These are phyloP conservation scores for Pogostemon cablin DNA, from an alignment of 257 asterid species.

Conservation along the genomic window DNA sequence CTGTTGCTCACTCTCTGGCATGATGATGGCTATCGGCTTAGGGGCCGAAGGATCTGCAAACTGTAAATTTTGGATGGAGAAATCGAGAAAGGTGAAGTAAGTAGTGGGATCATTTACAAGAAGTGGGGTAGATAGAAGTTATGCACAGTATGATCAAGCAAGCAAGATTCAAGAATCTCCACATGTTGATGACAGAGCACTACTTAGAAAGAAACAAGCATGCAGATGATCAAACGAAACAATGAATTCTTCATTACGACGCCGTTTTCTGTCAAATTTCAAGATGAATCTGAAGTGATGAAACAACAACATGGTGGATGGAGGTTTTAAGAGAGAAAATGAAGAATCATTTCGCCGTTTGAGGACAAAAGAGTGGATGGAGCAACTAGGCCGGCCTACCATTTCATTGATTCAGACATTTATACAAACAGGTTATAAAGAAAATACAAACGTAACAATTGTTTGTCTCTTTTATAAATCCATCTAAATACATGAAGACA, in stretches of 20 bases:
- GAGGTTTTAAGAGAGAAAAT: slow-evolving; percentile 17
- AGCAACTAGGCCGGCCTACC: slow-evolving; percentile 42
- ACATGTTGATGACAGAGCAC: slow-evolving; percentile 22
- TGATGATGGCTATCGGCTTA: slow-evolving; percentile 60
- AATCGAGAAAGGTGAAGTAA: slow-evolving; percentile 54
- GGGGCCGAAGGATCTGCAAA: slow-evolving; percentile 45
- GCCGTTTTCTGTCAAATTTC: slow-evolving; percentile 27
- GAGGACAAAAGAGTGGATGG: slow-evolving; percentile 39
- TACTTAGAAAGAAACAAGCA: slow-evolving; percentile 24
- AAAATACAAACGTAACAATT: slow-evolving; percentile 25
- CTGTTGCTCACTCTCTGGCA: slow-evolving; percentile 62
- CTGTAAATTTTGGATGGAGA: slow-evolving; percentile 72
- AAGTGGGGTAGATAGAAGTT: slow-evolving; percentile 50
- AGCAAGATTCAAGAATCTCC: slow-evolving; percentile 47
- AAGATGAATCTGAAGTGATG: slow-evolving; percentile 12
- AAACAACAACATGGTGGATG: not conserved
- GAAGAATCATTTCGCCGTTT: slow-evolving; percentile 34
- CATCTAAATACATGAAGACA: slow-evolving; percentile 39
- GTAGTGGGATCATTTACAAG: slow-evolving; percentile 27
- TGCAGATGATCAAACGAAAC: slow-evolving; percentile 18
- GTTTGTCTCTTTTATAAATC: not conserved
- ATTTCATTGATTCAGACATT: slow-evolving; percentile 23
- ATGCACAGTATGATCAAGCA: slow-evolving; percentile 43
- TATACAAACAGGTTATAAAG: slow-evolving; percentile 31
- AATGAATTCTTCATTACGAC: slow-evolving; percentile 32